Evolutionary conservation across 192 early-diverging fungal genomes (phyloP).

Genomic region (Kappamyces sp.): DNA sequence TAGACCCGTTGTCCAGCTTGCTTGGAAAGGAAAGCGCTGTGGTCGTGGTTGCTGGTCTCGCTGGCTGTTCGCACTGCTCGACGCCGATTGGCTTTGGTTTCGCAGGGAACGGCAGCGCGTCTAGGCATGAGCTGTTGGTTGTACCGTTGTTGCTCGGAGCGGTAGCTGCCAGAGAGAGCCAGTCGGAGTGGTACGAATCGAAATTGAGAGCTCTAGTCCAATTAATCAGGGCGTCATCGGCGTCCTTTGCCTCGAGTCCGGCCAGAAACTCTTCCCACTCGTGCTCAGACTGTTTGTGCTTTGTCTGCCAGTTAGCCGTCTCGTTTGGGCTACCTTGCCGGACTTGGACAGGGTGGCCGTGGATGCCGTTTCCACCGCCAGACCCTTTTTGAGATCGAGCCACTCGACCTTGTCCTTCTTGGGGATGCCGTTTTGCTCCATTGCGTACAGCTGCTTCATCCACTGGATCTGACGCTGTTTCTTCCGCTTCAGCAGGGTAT

Average conservation of each 20-base stretch:
- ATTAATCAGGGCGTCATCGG: conserved; percentile 35
- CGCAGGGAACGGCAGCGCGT: neutral
- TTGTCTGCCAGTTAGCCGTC: conserved; percentile 14
- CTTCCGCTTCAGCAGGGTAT: conserved; percentile 33
- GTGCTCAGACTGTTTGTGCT: conserved; percentile 5
- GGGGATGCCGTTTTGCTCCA: conserved; percentile 8
- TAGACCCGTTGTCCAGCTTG: too few species aligned
- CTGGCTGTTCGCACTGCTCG: too few species aligned
- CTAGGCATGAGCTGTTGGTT: neutral
- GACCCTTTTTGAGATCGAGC: conserved; percentile 13
- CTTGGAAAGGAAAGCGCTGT: too few species aligned
- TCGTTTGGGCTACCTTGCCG: conserved; percentile 7
- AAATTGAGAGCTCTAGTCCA: conserved; percentile 50
- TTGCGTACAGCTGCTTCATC: conserved; percentile 43
- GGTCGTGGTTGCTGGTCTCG: too few species aligned
- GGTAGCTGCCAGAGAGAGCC: conserved; percentile 41
- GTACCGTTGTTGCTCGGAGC: conserved; percentile 15
- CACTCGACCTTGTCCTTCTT: conserved; percentile 10
- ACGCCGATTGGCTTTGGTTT: neutral
- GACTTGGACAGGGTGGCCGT: neutral
- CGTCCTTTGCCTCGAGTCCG: conserved; percentile 35
- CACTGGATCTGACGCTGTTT: conserved; percentile 46
- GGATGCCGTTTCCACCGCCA: neutral
- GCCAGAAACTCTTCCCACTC: conserved; percentile 19
- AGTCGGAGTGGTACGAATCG: conserved; percentile 37